Percentiles rank a stretch among this genome's conserved stretches.
Conservation (phyloP, 2,329 filamentous ascomycete species). For the Fusarium succisae region DNA sequence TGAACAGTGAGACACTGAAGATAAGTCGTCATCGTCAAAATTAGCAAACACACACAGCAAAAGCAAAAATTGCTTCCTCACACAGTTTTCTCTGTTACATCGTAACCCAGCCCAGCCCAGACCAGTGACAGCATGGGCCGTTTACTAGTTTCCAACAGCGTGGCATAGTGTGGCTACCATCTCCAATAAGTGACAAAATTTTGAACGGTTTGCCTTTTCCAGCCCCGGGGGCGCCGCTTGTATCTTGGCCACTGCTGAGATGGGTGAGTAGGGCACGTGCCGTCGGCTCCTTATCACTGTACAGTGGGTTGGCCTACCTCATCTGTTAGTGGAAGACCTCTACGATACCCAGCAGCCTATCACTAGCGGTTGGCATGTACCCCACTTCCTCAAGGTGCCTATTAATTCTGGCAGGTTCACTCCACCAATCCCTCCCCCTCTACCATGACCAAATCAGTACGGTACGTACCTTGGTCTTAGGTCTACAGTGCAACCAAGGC, state of each 20-base stretch:
- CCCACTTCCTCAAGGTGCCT: conserved; percentile 3
- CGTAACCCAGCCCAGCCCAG: not conserved
- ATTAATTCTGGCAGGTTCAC: conserved; percentile 34
- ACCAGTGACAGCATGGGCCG: conserved; percentile 10
- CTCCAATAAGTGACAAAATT: conserved; percentile 29
- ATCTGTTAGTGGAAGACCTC: conserved; percentile 28
- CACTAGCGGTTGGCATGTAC: conserved; percentile 24
- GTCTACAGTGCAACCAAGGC: conserved; percentile 24
- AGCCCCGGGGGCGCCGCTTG: conserved; percentile 28
- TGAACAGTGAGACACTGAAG: conserved; percentile 17
- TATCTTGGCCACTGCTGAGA: conserved; percentile 35
- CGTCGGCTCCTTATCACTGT: conserved; percentile 10
- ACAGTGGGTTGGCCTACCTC: not conserved
- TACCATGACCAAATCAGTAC: conserved; percentile 34
- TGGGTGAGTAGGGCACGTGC: conserved; percentile 33
- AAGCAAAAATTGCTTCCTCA: not conserved
- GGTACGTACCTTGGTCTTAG: conserved; percentile 38
- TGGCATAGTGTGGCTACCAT: conserved; percentile 12
- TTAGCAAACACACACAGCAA: not conserved
- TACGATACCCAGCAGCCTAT: conserved; percentile 13
- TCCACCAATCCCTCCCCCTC: conserved; percentile 38
- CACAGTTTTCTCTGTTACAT: conserved; percentile 21
- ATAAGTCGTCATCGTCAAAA: conserved; percentile 1
- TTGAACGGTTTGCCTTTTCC: conserved; percentile 29
- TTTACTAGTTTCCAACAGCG: conserved; percentile 30